These are phyloP conservation scores for Saccharomyces hybrid DNA, from an alignment of 1,139 yeast genomes.

Conservation along the genomic window DNA sequence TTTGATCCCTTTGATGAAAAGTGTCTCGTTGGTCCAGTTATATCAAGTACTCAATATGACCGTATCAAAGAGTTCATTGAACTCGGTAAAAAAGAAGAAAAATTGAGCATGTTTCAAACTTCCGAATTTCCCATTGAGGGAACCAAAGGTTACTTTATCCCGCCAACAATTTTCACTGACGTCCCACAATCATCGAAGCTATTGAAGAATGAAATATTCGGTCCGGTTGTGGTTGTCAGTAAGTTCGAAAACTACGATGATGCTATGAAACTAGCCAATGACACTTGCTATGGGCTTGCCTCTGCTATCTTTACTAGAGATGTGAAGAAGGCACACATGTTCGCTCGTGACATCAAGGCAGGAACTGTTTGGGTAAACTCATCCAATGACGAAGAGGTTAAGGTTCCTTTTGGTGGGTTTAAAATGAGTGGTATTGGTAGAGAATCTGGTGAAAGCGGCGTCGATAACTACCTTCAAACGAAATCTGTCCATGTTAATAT, in stretches of 20 bases:
- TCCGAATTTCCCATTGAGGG: constrained; percentile 21
- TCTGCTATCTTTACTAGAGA: constrained; percentile 72
- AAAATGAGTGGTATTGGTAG: constrained; percentile 84
- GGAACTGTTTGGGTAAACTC: constrained; percentile 87
- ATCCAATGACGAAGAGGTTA: constrained; percentile 68
- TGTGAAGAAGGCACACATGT: constrained; percentile 49
- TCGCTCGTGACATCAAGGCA: constrained; percentile 59
- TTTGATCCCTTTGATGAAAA: constrained; percentile 42
- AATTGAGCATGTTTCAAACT: neutral
- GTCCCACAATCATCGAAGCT: constrained; percentile 53
- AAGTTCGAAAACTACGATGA: constrained; percentile 67
- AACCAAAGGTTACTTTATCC: constrained; percentile 49
- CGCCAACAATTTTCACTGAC: constrained; percentile 63
- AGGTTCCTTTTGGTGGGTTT: constrained; percentile 76
- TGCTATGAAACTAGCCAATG: constrained; percentile 63
- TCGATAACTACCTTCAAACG: constrained; percentile 65
- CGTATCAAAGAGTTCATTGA: constrained; percentile 51
- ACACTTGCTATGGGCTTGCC: constrained; percentile 68
- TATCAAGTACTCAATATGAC: constrained; percentile 55
- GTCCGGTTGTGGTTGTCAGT: constrained; percentile 80
- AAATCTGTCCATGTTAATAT: constrained; percentile 69
- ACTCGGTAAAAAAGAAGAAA: constrained; percentile 57
- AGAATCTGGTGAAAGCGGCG: constrained; percentile 80
- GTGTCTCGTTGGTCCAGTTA: constrained; percentile 72
- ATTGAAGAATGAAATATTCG: constrained; percentile 72